Evolutionary conservation across 2,329 filamentous ascomycete genomes (phyloP).

Genomic region (Penicillium olsonii): DNA sequence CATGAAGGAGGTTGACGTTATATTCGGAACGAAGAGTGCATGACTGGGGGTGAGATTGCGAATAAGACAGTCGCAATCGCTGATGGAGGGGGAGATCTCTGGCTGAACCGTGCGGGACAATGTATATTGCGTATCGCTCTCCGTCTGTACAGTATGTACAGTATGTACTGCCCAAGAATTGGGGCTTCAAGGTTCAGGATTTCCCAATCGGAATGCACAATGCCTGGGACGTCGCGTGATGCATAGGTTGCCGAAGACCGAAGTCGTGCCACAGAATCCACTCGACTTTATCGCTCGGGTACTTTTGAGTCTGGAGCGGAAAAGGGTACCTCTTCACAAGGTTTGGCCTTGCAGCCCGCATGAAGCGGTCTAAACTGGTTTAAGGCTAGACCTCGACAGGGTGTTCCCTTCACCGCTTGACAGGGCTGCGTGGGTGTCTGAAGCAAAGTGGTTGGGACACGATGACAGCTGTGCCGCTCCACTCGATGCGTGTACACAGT

Average conservation of each 20-base stretch:
- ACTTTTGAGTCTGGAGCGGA: slow-evolving; percentile 12
- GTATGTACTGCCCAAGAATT: slow-evolving; percentile 1
- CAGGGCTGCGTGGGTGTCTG: slow-evolving; percentile 25
- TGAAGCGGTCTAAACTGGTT: slow-evolving; percentile 30
- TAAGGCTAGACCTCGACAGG: slow-evolving; percentile 18
- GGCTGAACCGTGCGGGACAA: slow-evolving; percentile 16
- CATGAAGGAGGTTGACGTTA: not conserved
- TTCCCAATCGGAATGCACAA: slow-evolving; percentile 4
- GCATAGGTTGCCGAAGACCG: slow-evolving; percentile 10
- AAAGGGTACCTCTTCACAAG: slow-evolving; percentile 24
- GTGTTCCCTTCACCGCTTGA: slow-evolving; percentile 23
- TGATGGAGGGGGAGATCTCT: slow-evolving; percentile 20
- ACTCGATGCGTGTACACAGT: slow-evolving; percentile 4
- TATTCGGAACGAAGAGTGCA: slow-evolving; percentile 6
- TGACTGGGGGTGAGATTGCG: slow-evolving; percentile 5
- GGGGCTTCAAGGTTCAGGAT: not conserved
- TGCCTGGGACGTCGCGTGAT: slow-evolving; percentile 8
- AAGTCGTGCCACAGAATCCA: slow-evolving; percentile 11
- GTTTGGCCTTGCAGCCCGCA: slow-evolving; percentile 28
- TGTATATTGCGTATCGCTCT: not conserved
- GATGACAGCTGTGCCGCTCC: slow-evolving; percentile 12
- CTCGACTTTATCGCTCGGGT: slow-evolving; percentile 7
- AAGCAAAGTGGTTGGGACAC: slow-evolving; percentile 9
- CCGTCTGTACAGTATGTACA: too few relatives aligned
- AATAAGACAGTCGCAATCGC: slow-evolving; percentile 5